Base-by-base conservation (phyloP, 139 green algal species). In the Closterium sp. region DNA sequence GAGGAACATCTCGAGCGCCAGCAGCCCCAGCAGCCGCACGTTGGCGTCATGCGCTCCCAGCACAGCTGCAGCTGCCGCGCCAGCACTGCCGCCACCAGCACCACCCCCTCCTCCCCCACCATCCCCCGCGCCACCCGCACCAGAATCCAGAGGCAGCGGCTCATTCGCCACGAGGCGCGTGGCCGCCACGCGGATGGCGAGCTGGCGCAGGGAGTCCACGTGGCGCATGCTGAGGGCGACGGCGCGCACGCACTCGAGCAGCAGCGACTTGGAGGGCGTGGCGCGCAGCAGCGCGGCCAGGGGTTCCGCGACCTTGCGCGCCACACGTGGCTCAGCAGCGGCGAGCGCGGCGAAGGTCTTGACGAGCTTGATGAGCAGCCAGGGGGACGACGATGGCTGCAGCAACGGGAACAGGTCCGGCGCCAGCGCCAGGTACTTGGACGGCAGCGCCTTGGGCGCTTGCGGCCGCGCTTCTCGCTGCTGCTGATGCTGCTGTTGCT, bases 361-460 rank as follows among this genome's bases (percentile, higher is more conserved):
- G 16, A 96, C 92, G 10, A 96, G 91, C 94, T 96, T 96, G 87
- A 96, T 96, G 28, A 95, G 89, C 66, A 95, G 92, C 94, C 94
- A 96, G 90, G 92, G 95, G 86, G 87, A 92, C 25, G 92, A 85
- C 8, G 55, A 91, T 5, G 64, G 30, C 25, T 34, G 93, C 19
- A 96, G 87, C 10, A 96, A 86, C 32, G 85, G 88, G 91, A 92
- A 95, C 81, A 96, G 89, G 35, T 89, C 87, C 5, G 94, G 94
- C 33, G 94, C 94, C 38, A 96, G 92, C 31, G 91, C 89, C 86
- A 96, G 90, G 92, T 95, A 96, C 10, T 28, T 69, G 43, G 43
- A 69, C 43, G 43, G 9, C 23, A 69, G 66, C 23, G 43, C 12
- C 43, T 69, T 69, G n/a, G n/a, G n/a, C n/a, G 43, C 43, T 16